A percentile compares a stretch with the other conserved stretches of the same genome.
phyloP scores from a whole-genome alignment of 306 rosid genomes.

The Abrus pulchellus region DNA sequence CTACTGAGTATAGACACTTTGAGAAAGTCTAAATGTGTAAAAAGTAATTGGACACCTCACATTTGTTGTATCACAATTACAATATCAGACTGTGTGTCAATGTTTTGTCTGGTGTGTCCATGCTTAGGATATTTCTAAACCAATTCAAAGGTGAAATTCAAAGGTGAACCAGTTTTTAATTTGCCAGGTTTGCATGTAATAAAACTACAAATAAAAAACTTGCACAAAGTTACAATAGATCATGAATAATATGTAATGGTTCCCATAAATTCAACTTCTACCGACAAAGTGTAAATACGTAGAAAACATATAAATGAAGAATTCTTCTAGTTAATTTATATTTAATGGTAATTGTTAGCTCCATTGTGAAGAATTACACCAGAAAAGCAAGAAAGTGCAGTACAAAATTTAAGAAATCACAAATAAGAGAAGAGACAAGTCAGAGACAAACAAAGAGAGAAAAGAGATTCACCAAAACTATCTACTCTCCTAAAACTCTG shows the following conservation, averaged over 20 bases:
- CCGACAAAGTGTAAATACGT: too few species aligned
- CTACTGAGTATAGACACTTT: not conserved
- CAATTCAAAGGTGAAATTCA: constrained; percentile 28
- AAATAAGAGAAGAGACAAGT: too few species aligned
- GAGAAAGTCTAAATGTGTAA: not conserved
- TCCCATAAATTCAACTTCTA: too few species aligned
- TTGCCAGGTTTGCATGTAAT: constrained; percentile 39
- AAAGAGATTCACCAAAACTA: too few species aligned
- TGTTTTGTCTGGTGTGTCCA: not conserved
- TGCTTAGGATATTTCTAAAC: constrained; percentile 7
- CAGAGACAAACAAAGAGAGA: too few species aligned
- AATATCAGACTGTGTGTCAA: constrained; percentile 16
- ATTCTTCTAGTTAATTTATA: too few species aligned
- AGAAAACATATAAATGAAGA: too few species aligned
- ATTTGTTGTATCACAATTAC: constrained; percentile 29
- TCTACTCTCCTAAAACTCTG: too few species aligned
- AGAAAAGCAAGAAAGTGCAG: too few species aligned
- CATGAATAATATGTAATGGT: not conserved
- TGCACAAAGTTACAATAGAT: not conserved
- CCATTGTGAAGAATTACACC: too few species aligned
- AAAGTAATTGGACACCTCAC: constrained; percentile 5
- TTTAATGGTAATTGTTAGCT: too few species aligned
- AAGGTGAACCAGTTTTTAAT: constrained; percentile 17
- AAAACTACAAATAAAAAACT: constrained; percentile 40
- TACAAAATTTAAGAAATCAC: too few species aligned